Conservation (phyloP, 2,329 filamentous ascomycete genomes). For the Phialophora tarda region DNA sequence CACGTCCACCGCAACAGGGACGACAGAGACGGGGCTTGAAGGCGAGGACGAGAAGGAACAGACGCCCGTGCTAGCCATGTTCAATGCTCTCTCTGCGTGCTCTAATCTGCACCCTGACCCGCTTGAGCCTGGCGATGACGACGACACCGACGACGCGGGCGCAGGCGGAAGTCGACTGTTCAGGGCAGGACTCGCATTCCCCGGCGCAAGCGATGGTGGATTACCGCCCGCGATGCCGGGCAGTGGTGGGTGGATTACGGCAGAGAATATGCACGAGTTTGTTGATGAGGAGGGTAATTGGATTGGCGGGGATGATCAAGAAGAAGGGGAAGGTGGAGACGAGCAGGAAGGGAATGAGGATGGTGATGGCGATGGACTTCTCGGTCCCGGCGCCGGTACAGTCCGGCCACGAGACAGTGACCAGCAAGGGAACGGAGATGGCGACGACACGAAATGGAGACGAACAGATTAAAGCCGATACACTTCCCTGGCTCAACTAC, state of each 20-base stretch:
- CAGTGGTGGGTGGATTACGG: slow-evolving; percentile 69
- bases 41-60: slow-evolving; percentile 45
- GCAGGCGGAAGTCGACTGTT: slow-evolving; percentile 44
- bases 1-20: slow-evolving; percentile 20
- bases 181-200: slow-evolving; percentile 47
- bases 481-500: background rate
- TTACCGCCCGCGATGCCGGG: slow-evolving; percentile 56
- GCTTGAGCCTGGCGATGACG: slow-evolving; percentile 45
- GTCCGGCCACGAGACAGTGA: slow-evolving; percentile 48
- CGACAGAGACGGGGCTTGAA: slow-evolving; percentile 34
- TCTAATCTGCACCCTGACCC: slow-evolving; percentile 57
- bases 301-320: slow-evolving; percentile 62
- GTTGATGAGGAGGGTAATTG: slow-evolving; percentile 83
- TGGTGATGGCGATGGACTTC: slow-evolving; percentile 52
- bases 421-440: slow-evolving; percentile 37
- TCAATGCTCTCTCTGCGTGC: slow-evolving; percentile 54
- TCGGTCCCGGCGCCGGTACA: slow-evolving; percentile 50
- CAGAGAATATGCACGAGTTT: slow-evolving; percentile 85
- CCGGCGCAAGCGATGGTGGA: slow-evolving; percentile 46
- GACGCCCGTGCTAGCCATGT: slow-evolving; percentile 50
- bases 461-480: slow-evolving; percentile 53
- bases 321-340: slow-evolving; percentile 58
- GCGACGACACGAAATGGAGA: slow-evolving; percentile 59
- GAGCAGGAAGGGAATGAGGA: slow-evolving; percentile 45
- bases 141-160: slow-evolving; percentile 47